A percentile compares a stretch with the other conserved stretches of the same genome.
These are phyloP conservation scores for Penicillium capsulatum DNA, from an alignment of 2,329 filamentous ascomycete species.

Conservation along the genomic window DNA sequence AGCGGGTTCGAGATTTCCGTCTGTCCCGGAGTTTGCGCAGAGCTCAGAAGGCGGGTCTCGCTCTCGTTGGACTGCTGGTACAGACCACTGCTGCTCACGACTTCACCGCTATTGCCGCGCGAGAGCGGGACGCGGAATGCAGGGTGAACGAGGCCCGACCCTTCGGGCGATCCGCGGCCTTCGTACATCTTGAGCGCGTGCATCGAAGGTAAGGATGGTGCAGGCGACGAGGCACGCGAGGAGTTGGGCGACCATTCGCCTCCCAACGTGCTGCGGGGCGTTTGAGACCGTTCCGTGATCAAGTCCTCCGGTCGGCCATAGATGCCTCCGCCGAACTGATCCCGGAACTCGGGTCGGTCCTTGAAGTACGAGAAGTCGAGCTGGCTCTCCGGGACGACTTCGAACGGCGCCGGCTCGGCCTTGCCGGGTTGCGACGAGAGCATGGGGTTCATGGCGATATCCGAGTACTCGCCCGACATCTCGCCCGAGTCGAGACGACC, in stretches of 20 bases:
- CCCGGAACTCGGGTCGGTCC: constrained; percentile 79
- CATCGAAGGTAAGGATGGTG: constrained; percentile 34
- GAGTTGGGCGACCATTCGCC: constrained; percentile 38
- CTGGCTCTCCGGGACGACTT: constrained; percentile 79
- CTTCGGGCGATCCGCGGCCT: constrained; percentile 21
- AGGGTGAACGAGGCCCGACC: constrained; percentile 29
- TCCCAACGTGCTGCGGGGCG: constrained; percentile 37
- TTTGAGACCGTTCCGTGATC: constrained; percentile 44
- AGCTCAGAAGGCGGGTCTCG: constrained; percentile 35
- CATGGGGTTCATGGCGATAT: constrained; percentile 80
- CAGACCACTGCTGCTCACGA: constrained; percentile 20
- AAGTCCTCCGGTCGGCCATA: constrained; percentile 45
- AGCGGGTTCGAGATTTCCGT: constrained; percentile 20
- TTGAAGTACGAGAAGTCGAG: constrained; percentile 93
- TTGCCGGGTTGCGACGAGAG: constrained; percentile 56
- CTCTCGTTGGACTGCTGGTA: constrained; percentile 40
- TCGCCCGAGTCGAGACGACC: constrained; percentile 64
- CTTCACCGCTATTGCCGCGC: constrained; percentile 21
- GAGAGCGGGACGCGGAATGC: constrained; percentile 35
- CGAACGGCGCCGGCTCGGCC: constrained; percentile 65
- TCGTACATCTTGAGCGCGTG: constrained; percentile 26
- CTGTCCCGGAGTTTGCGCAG: constrained; percentile 33
- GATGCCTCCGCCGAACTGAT: constrained; percentile 74
- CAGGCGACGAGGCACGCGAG: constrained; percentile 40
- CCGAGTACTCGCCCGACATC: constrained; percentile 55